Base-by-base conservation (phyloP, 805 yeast species). In the Nadsonia fulvescens region DNA sequence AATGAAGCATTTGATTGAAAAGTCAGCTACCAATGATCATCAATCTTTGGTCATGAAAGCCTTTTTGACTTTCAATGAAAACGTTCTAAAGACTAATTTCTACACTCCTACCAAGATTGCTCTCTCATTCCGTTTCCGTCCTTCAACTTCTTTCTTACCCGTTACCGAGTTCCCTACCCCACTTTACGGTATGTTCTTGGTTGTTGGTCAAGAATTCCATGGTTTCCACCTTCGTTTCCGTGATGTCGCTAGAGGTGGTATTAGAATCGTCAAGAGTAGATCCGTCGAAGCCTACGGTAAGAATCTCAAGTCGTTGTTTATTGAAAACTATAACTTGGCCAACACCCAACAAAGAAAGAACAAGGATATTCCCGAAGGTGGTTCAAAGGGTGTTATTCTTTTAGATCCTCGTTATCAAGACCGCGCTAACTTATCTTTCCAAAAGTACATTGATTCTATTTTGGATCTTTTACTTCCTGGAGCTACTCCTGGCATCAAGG, bases 331-430 rank as follows among this genome's bases (percentile, higher is more conserved):
- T 55, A 83, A 83, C 49, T 65, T 86, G 51, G 96, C 98, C 20
- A 68, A 73, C 30, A 86, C 98, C 22, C 98, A 86, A 55, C 98
- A 89, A 58, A 66, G 86, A 38, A 86, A 86, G 56, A 89, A 86
- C 58, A 86, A 86, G 59, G 98, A 86, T 58, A 89, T 86, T 32
- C 96, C 98, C 25, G 98, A 86, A 61, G 96, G 98, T 47, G 98
- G 98, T 18, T 79, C 95, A 20, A 86, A 86, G 51, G 98, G 98
- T 56, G 98, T 89, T 24, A 77, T 89, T 31, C 63, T 86, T 42
- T 61, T 86, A 38, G 53, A 65, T 37, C 37, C 38, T 31, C 83
- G 75, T 43, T 72, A 76, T 22, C 92, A 77, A 50, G 76, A 67
- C 20, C 67, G 72, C 43, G 81, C 92, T 27, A 69, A 70, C 37